These are phyloP conservation scores for Chiua virens DNA, from an alignment of 768 basidiomycete species.

Conservation along the genomic window DNA sequence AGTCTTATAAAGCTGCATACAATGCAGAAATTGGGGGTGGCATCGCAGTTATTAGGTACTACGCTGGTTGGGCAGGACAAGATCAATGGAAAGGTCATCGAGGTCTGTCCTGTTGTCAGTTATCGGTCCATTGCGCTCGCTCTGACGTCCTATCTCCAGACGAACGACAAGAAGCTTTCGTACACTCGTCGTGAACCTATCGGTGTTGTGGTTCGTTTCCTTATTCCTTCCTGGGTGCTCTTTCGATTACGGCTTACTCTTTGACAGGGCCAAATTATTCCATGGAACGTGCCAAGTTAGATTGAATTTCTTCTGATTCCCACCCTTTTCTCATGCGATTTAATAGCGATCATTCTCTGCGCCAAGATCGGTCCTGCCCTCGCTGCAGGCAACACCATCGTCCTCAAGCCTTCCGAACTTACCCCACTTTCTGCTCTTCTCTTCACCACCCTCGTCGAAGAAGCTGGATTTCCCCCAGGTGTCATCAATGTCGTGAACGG, in stretches of 20 bases:
- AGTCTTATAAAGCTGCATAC: constrained; percentile 51
- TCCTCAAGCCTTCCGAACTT: constrained; percentile 82
- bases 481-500: constrained; percentile 78
- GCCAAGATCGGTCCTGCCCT: constrained; percentile 80
- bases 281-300: constrained; percentile 63
- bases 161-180: constrained; percentile 17
- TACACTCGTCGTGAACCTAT: constrained; percentile 24
- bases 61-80: constrained; percentile 93
- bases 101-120: constrained; percentile 26
- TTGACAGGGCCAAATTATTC: constrained; percentile 51
- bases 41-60: constrained; percentile 59
- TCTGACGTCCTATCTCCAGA: constrained; percentile 17
- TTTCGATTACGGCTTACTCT: too few species aligned
- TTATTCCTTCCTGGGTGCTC: too few species aligned
- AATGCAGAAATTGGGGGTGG: constrained; percentile 43
- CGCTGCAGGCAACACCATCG: constrained; percentile 73
- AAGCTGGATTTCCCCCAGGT: constrained; percentile 77
- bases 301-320: neutral
- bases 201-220: constrained; percentile 9
- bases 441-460: constrained; percentile 49
- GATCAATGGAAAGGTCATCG: constrained; percentile 71
- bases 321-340: neutral
- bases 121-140: neutral
- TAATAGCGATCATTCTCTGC: constrained; percentile 53
- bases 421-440: constrained; percentile 67